phyloP scores from a whole-genome alignment of 768 basidiomycete species.

The Kwoniella europaea region DNA sequence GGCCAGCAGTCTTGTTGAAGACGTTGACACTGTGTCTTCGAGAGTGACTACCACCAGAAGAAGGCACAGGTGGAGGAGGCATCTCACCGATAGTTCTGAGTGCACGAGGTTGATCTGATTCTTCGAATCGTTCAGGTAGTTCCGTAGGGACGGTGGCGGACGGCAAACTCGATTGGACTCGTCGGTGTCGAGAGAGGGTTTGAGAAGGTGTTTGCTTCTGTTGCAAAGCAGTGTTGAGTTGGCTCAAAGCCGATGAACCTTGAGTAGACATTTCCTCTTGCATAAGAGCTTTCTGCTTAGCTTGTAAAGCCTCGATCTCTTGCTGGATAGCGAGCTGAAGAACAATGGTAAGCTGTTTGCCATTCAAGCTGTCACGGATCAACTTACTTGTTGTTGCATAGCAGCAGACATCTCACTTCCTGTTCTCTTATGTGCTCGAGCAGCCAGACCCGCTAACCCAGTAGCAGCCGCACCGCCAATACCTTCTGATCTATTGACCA shows the following conservation, averaged over 20 bases:
- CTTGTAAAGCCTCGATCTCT: constrained; percentile 58
- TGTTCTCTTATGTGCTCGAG: constrained; percentile 57
- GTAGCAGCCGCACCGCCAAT: constrained; percentile 53
- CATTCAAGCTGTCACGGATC: background rate
- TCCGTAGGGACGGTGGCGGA: constrained; percentile 28
- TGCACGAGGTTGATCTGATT: constrained; percentile 27
- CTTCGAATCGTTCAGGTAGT: constrained; percentile 17
- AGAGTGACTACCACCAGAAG: constrained; percentile 28
- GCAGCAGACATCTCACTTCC: constrained; percentile 67
- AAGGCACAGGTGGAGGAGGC: constrained; percentile 53
- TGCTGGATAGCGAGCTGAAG: constrained; percentile 54
- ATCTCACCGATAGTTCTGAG: constrained; percentile 37
- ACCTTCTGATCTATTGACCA: constrained; percentile 41
- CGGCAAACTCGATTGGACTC: constrained; percentile 45
- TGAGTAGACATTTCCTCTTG: constrained; percentile 43
- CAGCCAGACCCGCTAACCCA: constrained; percentile 57
- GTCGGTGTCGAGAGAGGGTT: constrained; percentile 42
- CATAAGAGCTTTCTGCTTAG: constrained; percentile 56
- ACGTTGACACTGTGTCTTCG: constrained; percentile 56
- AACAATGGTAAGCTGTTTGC: constrained; percentile 7
- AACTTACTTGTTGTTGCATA: constrained; percentile 89
- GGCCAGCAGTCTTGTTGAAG: constrained; percentile 50
- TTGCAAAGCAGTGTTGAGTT: constrained; percentile 32
- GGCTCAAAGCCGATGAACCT: constrained; percentile 31
- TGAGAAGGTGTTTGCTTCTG: constrained; percentile 38